A percentile compares a stretch with the other conserved stretches of the same genome.
phyloP scores from a whole-genome alignment of 2,329 filamentous ascomycete species.

The Monosporascus sp. region DNA sequence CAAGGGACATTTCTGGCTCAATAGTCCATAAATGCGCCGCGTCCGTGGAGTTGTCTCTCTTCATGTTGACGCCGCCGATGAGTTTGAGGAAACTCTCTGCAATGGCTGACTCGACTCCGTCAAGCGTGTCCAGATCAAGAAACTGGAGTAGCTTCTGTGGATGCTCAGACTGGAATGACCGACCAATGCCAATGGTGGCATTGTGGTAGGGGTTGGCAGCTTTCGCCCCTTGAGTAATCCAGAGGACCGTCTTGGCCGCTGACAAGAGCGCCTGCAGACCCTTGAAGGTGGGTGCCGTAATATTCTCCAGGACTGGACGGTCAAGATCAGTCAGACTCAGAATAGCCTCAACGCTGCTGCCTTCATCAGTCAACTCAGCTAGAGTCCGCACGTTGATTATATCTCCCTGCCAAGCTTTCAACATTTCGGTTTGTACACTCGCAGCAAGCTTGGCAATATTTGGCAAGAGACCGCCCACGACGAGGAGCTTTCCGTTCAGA shows the following conservation, averaged over 20 bases:
- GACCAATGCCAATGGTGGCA: slow-evolving; percentile 3
- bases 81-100: background rate
- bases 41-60: no score
- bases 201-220: background rate
- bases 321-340: background rate
- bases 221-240: slow-evolving; percentile 2
- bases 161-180: background rate
- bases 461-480: background rate
- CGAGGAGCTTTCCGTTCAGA: background rate
- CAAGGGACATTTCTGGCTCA: no score
- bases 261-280: background rate
- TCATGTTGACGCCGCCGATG: background rate
- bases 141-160: background rate
- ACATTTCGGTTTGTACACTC: background rate
- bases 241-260: background rate
- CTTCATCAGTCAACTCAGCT: background rate
- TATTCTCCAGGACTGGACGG: background rate
- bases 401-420: background rate
- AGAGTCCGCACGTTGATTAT: background rate
- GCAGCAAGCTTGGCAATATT: background rate
- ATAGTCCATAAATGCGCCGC: no score
- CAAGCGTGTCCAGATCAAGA: background rate
- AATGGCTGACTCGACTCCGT: background rate
- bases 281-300: background rate
- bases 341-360: background rate